A percentile compares a stretch with the other conserved stretches of the same genome.
These are phyloP conservation scores for Stromatinia cepivora DNA, from an alignment of 2,329 filamentous ascomycete genomes.

Conservation along the genomic window DNA sequence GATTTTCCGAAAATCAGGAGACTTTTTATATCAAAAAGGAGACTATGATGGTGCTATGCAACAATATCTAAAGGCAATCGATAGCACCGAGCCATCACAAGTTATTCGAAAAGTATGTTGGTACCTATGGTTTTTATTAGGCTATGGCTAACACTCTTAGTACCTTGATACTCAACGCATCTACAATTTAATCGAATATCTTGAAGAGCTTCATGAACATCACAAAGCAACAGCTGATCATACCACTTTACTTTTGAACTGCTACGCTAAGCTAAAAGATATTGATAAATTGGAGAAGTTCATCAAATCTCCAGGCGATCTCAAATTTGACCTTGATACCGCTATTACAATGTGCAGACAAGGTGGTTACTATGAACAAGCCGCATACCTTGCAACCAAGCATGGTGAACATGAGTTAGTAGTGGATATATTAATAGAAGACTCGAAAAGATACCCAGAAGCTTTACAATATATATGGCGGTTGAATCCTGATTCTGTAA, in stretches of 20 bases:
- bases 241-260: constrained; percentile 91
- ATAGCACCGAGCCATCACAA: constrained; percentile 93
- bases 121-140: not conserved
- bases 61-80: constrained; percentile 93
- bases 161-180: constrained; percentile 97
- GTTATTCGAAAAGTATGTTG: constrained; percentile 78
- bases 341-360: constrained; percentile 97
- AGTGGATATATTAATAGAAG: constrained; percentile 92
- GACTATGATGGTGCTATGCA: constrained; percentile 99
- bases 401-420: constrained; percentile 93
- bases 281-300: constrained; percentile 95
- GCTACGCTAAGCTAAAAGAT: constrained; percentile 97
- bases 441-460: constrained; percentile 85
- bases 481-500: constrained; percentile 72
- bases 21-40: constrained; percentile 90
- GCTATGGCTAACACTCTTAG: constrained; percentile 47
- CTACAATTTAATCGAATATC: constrained; percentile 94
- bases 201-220: constrained; percentile 94
- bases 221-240: constrained; percentile 92
- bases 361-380: constrained; percentile 95
- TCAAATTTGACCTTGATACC: constrained; percentile 96
- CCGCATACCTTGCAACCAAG: constrained; percentile 90
- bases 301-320: constrained; percentile 90
- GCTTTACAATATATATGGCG: constrained; percentile 91
- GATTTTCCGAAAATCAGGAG: constrained; percentile 91